Evolutionary conservation across 116 monocot genomes (phyloP).

Genomic region (Iris pallida): DNA sequence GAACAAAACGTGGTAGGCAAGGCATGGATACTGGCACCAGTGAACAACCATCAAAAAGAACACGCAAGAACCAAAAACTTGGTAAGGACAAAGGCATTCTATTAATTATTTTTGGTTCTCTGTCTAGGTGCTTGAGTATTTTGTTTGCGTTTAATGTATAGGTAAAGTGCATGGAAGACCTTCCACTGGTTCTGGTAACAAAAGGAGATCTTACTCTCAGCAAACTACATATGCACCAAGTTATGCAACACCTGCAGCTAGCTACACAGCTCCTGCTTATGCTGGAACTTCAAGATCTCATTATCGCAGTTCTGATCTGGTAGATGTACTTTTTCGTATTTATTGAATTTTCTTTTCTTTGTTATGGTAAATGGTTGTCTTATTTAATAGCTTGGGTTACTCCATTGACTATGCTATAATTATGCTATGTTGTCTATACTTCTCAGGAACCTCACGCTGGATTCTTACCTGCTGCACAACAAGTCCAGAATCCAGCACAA

Average conservation of each 20-base stretch:
- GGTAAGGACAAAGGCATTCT: conserved; percentile 10
- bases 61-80: conserved; percentile 21
- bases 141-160: conserved; percentile 7
- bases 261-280: conserved; percentile 16
- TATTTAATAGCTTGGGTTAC: neutral
- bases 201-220: conserved; percentile 6
- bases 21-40: conserved; percentile 4
- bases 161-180: conserved; percentile 12
- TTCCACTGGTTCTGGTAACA: conserved; percentile 10
- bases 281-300: conserved; percentile 30
- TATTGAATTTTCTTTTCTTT: neutral
- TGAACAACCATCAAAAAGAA: conserved; percentile 30
- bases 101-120: neutral
- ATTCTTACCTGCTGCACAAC: conserved; percentile 35
- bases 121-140: neutral
- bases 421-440: neutral
- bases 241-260: conserved; percentile 21
- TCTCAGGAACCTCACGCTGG: conserved; percentile 65
- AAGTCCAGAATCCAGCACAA: conserved; percentile 10
- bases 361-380: neutral
- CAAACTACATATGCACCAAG: neutral
- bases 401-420: neutral
- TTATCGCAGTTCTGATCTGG: conserved; percentile 35
- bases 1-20: conserved; percentile 23
- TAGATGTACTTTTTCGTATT: conserved; percentile 9